A percentile compares a stretch with the other conserved stretches of the same genome.
Evolutionary conservation across 257 asterid species (phyloP).

Genomic region (Solanum habrochaites): DNA sequence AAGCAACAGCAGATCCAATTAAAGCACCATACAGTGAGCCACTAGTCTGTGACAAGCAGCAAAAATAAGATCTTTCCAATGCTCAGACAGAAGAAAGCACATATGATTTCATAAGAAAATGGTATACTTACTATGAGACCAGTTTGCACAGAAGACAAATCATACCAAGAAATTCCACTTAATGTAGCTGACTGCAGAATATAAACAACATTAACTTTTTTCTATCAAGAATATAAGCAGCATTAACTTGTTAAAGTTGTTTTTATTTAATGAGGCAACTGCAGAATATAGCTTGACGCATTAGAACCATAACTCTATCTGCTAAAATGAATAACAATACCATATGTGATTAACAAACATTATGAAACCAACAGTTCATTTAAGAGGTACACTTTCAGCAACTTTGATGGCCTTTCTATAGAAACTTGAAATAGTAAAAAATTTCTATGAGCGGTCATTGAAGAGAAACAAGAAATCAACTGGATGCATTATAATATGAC

Average conservation of each 20-base stretch:
- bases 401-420: not conserved
- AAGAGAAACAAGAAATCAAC: not conserved
- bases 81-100: not conserved
- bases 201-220: not conserved
- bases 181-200: slow-evolving; percentile 58
- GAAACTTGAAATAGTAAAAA: not conserved
- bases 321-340: not conserved
- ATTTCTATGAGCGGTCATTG: not conserved
- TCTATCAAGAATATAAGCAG: not conserved
- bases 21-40: slow-evolving; percentile 96
- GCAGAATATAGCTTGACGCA: not conserved
- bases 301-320: not conserved
- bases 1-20: slow-evolving; percentile 84
- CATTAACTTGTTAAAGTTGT: not conserved
- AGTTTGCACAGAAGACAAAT: slow-evolving; percentile 70
- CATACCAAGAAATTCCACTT: slow-evolving; percentile 84
- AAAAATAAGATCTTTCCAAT: slow-evolving; percentile 10
- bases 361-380: not conserved
- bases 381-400: not conserved
- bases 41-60: slow-evolving; percentile 59
- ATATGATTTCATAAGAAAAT: not conserved
- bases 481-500: not conserved
- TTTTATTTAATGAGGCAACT: not conserved
- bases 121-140: slow-evolving; percentile 73
- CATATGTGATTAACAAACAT: not conserved